Evolutionary conservation across 768 basidiomycete genomes (phyloP).

Genomic region (Suillus tomentosus): DNA sequence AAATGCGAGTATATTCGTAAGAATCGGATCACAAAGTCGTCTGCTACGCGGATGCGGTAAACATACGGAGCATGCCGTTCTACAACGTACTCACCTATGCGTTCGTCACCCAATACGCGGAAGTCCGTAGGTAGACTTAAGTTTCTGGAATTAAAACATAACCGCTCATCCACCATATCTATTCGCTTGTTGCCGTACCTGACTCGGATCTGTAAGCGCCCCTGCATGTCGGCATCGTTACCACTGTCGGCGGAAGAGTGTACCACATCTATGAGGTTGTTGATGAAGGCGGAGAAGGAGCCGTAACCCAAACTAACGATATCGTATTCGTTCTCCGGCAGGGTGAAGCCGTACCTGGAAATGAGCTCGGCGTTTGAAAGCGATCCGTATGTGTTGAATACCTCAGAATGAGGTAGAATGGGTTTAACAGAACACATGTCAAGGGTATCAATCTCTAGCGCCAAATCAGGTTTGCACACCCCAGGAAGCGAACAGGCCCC

Average conservation of each 20-base stretch:
- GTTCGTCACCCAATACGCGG: not conserved
- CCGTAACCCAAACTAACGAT: conserved; percentile 39
- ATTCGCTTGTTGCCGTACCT: conserved; percentile 5
- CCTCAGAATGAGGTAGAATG: conserved; percentile 53
- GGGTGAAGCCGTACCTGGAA: conserved; percentile 68
- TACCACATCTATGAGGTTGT: conserved; percentile 18
- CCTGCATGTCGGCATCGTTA: conserved; percentile 22
- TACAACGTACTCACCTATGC: conserved; percentile 5
- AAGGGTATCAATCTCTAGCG: conserved; percentile 42
- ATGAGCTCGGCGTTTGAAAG: conserved; percentile 69
- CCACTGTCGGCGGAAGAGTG: conserved; percentile 7
- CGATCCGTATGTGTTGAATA: conserved; percentile 80
- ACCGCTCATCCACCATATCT: not conserved
- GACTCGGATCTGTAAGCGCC: not conserved
- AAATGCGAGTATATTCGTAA: conserved; percentile 1
- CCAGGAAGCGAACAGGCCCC: conserved; percentile 3
- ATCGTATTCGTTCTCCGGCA: conserved; percentile 76
- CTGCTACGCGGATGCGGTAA: not conserved
- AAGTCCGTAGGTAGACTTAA: not conserved
- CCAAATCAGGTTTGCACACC: not conserved
- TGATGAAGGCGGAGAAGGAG: conserved; percentile 20
- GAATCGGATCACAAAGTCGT: not conserved
- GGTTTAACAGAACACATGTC: conserved; percentile 68
- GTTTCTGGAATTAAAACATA: conserved; percentile 5
- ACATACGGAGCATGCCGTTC: not conserved